phyloP scores from a whole-genome alignment of 495 filamentous ascomycete genomes.

The Penicillium flavigenum region DNA sequence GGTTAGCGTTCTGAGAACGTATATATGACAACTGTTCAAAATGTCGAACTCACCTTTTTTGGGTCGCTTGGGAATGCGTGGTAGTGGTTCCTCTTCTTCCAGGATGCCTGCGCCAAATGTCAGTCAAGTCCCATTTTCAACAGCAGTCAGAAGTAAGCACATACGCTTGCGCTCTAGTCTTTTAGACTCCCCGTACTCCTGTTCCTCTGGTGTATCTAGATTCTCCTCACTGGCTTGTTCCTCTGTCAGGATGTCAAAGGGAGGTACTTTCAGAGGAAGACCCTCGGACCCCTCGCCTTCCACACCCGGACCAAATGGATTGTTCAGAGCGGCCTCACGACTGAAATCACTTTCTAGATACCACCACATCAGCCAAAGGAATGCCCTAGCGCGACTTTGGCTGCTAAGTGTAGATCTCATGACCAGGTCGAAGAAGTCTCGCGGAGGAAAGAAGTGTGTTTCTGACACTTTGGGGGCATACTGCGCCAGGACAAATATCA shows the following conservation, averaged over 20 bases:
- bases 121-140: neutral
- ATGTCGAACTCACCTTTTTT: constrained; percentile 48
- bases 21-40: constrained; percentile 3
- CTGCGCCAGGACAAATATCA: constrained; percentile 92
- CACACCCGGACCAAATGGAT: constrained; percentile 83
- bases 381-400: constrained; percentile 78
- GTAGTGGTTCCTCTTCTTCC: constrained; percentile 60
- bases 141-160: constrained; percentile 12
- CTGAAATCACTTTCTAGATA: constrained; percentile 97
- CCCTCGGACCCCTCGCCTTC: constrained; percentile 59
- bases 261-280: constrained; percentile 76
- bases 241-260: constrained; percentile 70
- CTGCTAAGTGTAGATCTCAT: constrained; percentile 86
- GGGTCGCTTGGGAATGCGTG: constrained; percentile 55
- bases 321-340: constrained; percentile 74
- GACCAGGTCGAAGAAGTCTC: constrained; percentile 94
- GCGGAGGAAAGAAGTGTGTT: constrained; percentile 77
- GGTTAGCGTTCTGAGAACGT: neutral
- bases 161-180: constrained; percentile 75
- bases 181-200: constrained; percentile 83
- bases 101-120: constrained; percentile 47
- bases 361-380: constrained; percentile 98
- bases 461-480: constrained; percentile 91
- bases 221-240: constrained; percentile 82
- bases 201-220: constrained; percentile 82